Evolutionary conservation across 1,284 basidiomycete genomes (phyloP).

Genomic region (Pterulicium gracile): DNA sequence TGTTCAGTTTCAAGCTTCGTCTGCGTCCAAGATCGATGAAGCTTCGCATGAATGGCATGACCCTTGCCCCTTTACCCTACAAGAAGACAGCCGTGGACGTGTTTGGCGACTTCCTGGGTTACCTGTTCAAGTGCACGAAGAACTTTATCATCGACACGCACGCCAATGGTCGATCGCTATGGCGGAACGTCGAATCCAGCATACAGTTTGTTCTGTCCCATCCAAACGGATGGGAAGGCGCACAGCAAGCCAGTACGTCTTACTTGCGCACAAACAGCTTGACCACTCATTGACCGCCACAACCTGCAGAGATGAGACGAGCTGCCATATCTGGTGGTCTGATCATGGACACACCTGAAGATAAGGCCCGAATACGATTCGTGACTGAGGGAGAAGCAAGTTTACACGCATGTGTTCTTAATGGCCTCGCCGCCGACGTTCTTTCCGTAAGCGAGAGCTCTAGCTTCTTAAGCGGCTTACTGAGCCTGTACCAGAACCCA

Average conservation of each 20-base stretch:
- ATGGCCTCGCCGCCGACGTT: constrained; percentile 63
- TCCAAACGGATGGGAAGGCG: constrained; percentile 76
- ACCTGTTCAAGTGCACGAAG: constrained; percentile 60
- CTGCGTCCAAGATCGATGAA: constrained; percentile 65
- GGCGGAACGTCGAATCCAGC: constrained; percentile 53
- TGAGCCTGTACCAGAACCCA: constrained; percentile 33
- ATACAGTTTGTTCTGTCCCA: constrained; percentile 66
- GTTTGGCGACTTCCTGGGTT: constrained; percentile 67
- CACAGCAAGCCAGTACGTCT: constrained; percentile 46
- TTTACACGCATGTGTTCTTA: constrained; percentile 66
- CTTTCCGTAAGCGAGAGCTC: constrained; percentile 38
- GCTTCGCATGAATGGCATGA: constrained; percentile 73
- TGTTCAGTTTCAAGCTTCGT: constrained; percentile 61
- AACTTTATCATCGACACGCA: constrained; percentile 69
- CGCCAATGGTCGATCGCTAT: constrained; percentile 51
- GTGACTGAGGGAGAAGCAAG: constrained; percentile 76
- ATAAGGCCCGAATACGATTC: constrained; percentile 58
- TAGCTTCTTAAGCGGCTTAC: not conserved
- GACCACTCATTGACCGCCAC: not conserved
- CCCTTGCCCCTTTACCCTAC: constrained; percentile 51
- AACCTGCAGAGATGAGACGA: constrained; percentile 41
- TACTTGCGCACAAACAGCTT: not conserved
- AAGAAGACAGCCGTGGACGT: constrained; percentile 57
- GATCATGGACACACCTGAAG: constrained; percentile 60
- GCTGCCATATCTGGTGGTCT: constrained; percentile 56